Base-by-base conservation (phyloP, 139 green algal species). In the Gonium pectorale region DNA sequence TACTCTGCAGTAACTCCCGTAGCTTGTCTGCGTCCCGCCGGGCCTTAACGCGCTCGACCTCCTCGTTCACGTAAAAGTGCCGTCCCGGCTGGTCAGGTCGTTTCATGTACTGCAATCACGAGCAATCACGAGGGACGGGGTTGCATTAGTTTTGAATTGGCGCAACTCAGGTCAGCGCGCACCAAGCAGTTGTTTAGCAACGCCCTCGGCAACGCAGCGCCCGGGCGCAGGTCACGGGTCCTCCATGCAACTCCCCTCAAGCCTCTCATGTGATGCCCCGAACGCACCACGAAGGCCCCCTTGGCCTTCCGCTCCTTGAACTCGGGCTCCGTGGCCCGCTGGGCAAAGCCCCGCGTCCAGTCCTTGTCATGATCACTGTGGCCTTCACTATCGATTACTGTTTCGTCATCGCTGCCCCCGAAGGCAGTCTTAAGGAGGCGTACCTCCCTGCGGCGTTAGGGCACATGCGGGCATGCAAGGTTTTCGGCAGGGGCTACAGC, bases 281-380 rank as follows among this genome's bases (percentile, higher is more conserved):
- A 13, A 49, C 86, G 84, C 56, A 90, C 86, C 71, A 87, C 80
- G 64, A 90, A 90, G 1, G 86, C 35, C 1, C 86, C 86, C 54
- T 85, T 87, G 7, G 46, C 66, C 52, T 80, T 90, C 6, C 52
- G 41, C 19, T 60, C 2, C 52, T 90, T 90, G 44, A 87, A 64
- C 29, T 87, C 66, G 7, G 86, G 86, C 2, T 90, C 64, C 17
- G 72, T 90, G 6, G 86, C 79, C 8, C 86, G 79, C 64, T 90
- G 69, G 1, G 79, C 86, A 3, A 86, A 17, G 46, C 77, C 77
- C 5, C 69, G 35, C 17, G 33, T 5, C 38, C 68, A 86, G 77
- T 89, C 85, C 27, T 67, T 62, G 0, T 89, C 77, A 1, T 31
- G 3, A 9, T 86, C 84, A 5, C 46, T 72, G n/a, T 13, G 26